Base-by-base conservation (phyloP, 495 filamentous ascomycete species). In the Lepraria neglecta region DNA sequence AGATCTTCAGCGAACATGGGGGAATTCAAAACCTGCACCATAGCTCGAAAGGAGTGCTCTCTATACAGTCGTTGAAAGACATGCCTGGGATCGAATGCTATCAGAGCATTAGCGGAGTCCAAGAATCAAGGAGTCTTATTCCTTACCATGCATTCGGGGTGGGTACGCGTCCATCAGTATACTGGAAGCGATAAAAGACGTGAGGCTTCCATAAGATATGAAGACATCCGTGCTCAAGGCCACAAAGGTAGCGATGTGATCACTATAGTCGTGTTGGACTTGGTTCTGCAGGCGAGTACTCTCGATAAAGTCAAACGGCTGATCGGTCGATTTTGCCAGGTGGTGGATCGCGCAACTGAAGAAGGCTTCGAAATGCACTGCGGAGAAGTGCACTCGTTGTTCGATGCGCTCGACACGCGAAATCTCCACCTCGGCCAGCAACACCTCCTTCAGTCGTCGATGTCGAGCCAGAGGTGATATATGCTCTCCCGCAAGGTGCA, bases 131-230 rank as follows among this genome's bases (percentile, higher is more conserved):
- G 27, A 31, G 42, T 40, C 35, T 45, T 27, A 57, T 43, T 27
- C 70, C 68, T 56, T 55, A 75, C 67, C 38, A 42, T 70, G 57
- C 58, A 71, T 72, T 12, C 64, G 61, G 14, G 68, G 68, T 5
- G 70, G 60, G 64, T 73, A 73, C 42, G 64, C 59, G 55, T 75
- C 71, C 54, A 72, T 66, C 2, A 75, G 56, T 4, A 75, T 57
- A 5, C 70, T 69, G 2, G 65, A 75, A 45, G 70, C 56, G n/a
- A 72, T 66, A 21, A 70, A 59, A 6, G 61, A 60, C n/a, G 63
- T 64, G 21, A 70, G 55, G 27, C 57, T 66, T 15, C 59, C 30
- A 55, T 66, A 64, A 21, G 48, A 19, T 3, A 63, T 24, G 21
- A 64, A 61, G 15, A 51, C 40, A 19, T 56, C 17, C 7, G 28